Conservation (phyloP, 2,329 filamentous ascomycete species). For the Neonectria faginata region DNA sequence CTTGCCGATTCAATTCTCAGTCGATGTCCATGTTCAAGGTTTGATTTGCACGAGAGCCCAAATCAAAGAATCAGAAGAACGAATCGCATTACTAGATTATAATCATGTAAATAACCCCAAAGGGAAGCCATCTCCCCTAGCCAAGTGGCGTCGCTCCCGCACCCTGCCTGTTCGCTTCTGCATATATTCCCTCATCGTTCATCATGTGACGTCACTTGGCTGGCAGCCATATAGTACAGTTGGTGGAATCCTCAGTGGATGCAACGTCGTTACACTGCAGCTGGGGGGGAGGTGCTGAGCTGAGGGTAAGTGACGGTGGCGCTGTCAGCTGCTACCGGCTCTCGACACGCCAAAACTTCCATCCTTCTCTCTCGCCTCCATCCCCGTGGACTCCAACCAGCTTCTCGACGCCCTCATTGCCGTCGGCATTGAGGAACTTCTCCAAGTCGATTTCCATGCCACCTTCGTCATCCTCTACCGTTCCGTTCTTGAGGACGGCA, state of each 20-base stretch:
- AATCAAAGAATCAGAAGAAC: slow-evolving; percentile 30
- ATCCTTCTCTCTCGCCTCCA: slow-evolving; percentile 77
- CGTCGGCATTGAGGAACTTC: slow-evolving; percentile 82
- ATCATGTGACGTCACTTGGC: slow-evolving; percentile 41
- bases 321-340: slow-evolving; percentile 46
- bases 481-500: slow-evolving; percentile 86
- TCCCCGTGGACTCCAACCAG: slow-evolving; percentile 83
- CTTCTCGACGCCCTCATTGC: slow-evolving; percentile 85
- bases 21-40: background rate
- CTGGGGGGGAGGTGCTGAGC: slow-evolving; percentile 15
- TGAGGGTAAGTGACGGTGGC: slow-evolving; percentile 3
- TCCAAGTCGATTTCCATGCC: slow-evolving; percentile 95
- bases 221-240: slow-evolving; percentile 39
- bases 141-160: slow-evolving; percentile 34
- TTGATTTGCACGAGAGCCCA: background rate
- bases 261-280: slow-evolving; percentile 17
- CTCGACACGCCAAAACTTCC: slow-evolving; percentile 86
- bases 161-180: slow-evolving; percentile 23
- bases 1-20: background rate
- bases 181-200: slow-evolving; percentile 31
- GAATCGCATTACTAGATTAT: slow-evolving; percentile 45
- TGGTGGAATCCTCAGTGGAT: slow-evolving; percentile 19
- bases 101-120: slow-evolving; percentile 41
- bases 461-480: slow-evolving; percentile 80
- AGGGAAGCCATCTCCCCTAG: slow-evolving; percentile 35